Evolutionary conservation across 1,139 yeast species (phyloP), one percentile per base, ranked within the genome.

Genomic region (Yamadazyma friedrichii): DNA sequence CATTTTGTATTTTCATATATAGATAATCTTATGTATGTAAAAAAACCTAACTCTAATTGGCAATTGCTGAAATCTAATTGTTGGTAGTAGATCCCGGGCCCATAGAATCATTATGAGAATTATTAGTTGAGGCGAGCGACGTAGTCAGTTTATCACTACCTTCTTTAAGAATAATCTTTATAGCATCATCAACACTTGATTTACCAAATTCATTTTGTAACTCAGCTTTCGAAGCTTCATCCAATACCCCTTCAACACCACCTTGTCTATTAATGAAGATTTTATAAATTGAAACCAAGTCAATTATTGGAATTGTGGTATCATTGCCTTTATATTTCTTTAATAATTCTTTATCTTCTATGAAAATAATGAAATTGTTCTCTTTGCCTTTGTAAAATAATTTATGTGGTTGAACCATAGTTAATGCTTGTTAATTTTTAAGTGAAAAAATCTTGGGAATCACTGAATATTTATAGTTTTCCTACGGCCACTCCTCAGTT

Each of bases 231-330:
- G 91, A 82, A 2, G 94, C 95, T 54, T 79, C 82, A 45, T 83
- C 88, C 28, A 84, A 61, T 8, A 76, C 73, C 42, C 95, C 95
- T 52, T 80, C 87, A 3, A 78, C 66, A 27, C 95, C 95, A 37
- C 86, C 85, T 36, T 70, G 70, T 49, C 76, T 74, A 45, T 78
- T 74, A 26, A 76, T 70, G 58, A 74, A 87, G 12, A 87, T 74
- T 55, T 83, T 78, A 67, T 78, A 85, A 13, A 76, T 70, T 0
- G 83, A 82, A 2, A 86, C 82, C 20, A 84, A 75, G 32, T 82
- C 82, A 11, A 82, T 70, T 48, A 87, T 65, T 31, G 94, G 85
- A 35, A 79, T 61, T 15, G 80, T 64, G 29, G 77, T 58, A 47
- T 76, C 73, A 34, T 80, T 80, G 36, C 71, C 67, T 44, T 63